Conservation (phyloP, 495 filamentous ascomycete genomes). For the Xylaria scruposa region DNA sequence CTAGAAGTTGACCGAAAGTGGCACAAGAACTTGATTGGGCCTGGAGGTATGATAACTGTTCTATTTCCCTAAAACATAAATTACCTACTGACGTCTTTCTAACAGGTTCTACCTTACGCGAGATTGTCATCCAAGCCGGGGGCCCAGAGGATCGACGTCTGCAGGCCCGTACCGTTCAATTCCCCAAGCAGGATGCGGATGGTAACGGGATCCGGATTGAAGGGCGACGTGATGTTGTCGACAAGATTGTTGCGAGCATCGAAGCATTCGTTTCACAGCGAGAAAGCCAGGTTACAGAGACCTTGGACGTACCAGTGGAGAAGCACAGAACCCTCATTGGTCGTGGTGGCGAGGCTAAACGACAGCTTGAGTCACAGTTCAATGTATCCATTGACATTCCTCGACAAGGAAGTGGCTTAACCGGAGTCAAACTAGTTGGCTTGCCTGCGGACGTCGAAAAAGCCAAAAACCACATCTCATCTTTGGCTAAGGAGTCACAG, state of each 20-base stretch:
- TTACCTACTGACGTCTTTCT: constrained; percentile 37
- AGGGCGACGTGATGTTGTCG: constrained; percentile 79
- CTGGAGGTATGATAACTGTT: constrained; percentile 66
- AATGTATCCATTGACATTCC: constrained; percentile 89
- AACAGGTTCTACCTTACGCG: constrained; percentile 83
- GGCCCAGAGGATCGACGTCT: constrained; percentile 84
- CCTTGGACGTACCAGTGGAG: constrained; percentile 79
- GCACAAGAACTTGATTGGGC: constrained; percentile 88
- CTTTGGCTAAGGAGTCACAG: constrained; percentile 82
- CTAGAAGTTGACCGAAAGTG: constrained; percentile 90
- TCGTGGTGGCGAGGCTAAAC: constrained; percentile 83
- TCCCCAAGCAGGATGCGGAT: constrained; percentile 80
- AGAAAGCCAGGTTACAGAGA: constrained; percentile 75
- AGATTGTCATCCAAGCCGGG: constrained; percentile 85
- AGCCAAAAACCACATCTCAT: constrained; percentile 81
- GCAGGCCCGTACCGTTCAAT: constrained; percentile 84
- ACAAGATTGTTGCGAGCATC: constrained; percentile 86
- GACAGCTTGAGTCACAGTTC: constrained; percentile 87
- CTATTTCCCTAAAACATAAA: neutral
- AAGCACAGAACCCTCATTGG: constrained; percentile 94
- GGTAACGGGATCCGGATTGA: constrained; percentile 87
- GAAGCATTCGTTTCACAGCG: constrained; percentile 78
- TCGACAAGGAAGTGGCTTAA: constrained; percentile 70
- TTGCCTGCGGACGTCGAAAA: constrained; percentile 77
- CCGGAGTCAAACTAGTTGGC: constrained; percentile 84